phyloP scores from a whole-genome alignment of 371 early-diverging fungal genomes.

The Apophysomyces variabilis region DNA sequence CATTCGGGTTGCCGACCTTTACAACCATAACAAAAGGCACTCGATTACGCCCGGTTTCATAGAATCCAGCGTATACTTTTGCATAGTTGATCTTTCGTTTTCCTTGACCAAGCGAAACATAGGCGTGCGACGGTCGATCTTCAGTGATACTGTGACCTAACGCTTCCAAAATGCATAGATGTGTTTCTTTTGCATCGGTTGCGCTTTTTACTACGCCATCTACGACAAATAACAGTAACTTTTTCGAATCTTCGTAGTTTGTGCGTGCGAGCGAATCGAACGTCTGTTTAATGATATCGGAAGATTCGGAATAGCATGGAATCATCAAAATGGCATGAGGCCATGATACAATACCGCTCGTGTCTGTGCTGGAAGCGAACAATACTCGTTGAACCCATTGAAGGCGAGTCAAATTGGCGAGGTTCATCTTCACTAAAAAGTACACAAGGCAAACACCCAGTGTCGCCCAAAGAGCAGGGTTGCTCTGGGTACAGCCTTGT shows the following conservation, averaged over 20 bases:
- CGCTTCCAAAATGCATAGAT: constrained; percentile 40
- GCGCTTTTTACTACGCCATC: constrained; percentile 43
- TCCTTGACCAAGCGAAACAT: constrained; percentile 43
- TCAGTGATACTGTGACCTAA: constrained; percentile 48
- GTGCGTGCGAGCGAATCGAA: constrained; percentile 51
- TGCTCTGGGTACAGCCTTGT: constrained; percentile 36
- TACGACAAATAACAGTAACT: constrained; percentile 57
- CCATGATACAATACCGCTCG: constrained; percentile 16
- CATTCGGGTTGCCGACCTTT: constrained; percentile 42
- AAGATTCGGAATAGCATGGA: constrained; percentile 49
- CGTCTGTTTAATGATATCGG: constrained; percentile 48
- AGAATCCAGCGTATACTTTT: constrained; percentile 50
- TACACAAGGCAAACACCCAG: constrained; percentile 45
- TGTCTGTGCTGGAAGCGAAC: constrained; percentile 32
- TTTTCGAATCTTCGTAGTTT: constrained; percentile 49
- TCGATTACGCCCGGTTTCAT: constrained; percentile 50
- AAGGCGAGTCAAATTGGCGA: constrained; percentile 45
- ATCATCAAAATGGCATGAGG: constrained; percentile 48
- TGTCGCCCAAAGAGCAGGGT: constrained; percentile 55
- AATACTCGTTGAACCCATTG: constrained; percentile 37
- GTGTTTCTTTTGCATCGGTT: constrained; percentile 33
- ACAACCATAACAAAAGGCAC: constrained; percentile 53
- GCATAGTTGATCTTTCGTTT: constrained; percentile 41
- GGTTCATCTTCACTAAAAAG: constrained; percentile 49
- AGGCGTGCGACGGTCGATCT: constrained; percentile 40